These are phyloP conservation scores for Sutorius eximius DNA, from an alignment of 1,284 basidiomycete genomes.

Conservation along the genomic window DNA sequence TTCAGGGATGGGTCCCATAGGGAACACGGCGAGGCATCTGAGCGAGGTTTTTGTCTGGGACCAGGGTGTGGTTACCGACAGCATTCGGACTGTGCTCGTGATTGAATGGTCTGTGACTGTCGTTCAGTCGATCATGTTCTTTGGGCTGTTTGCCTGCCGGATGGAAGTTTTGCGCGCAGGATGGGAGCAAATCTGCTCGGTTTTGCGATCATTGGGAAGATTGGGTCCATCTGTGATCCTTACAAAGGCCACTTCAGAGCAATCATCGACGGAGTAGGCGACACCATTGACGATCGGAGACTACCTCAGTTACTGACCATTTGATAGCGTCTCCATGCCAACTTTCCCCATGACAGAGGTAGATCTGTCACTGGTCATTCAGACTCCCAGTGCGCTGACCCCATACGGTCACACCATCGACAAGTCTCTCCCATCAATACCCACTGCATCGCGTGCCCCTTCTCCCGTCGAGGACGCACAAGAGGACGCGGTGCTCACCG, in stretches of 20 bases:
- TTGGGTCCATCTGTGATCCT: background rate
- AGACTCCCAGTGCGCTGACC: slow-evolving; percentile 12
- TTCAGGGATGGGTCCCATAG: slow-evolving; percentile 21
- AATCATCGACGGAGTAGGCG: slow-evolving; percentile 14
- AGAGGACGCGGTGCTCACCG: slow-evolving; percentile 13
- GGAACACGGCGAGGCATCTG: slow-evolving; percentile 21
- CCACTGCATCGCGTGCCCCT: background rate
- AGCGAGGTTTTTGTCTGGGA: slow-evolving; percentile 12
- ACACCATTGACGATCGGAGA: background rate
- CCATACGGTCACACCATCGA: slow-evolving; percentile 2
- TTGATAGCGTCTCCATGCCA: slow-evolving; percentile 16
- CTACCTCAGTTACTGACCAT: slow-evolving; percentile 4
- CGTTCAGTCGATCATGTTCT: slow-evolving; percentile 40
- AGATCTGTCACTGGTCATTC: slow-evolving; percentile 22
- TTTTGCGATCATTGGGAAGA: background rate
- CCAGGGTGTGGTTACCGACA: slow-evolving; percentile 16
- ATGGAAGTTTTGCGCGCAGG: slow-evolving; percentile 16
- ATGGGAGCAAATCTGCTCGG: slow-evolving; percentile 6
- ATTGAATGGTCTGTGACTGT: slow-evolving; percentile 44
- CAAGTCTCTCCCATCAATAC: slow-evolving; percentile 6
- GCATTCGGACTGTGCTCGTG: slow-evolving; percentile 27
- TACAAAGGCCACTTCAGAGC: background rate
- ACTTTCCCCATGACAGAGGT: slow-evolving; percentile 25
- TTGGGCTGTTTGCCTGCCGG: slow-evolving; percentile 38
- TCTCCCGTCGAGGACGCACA: slow-evolving; percentile 1